Conservation (phyloP, 768 basidiomycete species). For the Cantharellus cinnabarinus region DNA sequence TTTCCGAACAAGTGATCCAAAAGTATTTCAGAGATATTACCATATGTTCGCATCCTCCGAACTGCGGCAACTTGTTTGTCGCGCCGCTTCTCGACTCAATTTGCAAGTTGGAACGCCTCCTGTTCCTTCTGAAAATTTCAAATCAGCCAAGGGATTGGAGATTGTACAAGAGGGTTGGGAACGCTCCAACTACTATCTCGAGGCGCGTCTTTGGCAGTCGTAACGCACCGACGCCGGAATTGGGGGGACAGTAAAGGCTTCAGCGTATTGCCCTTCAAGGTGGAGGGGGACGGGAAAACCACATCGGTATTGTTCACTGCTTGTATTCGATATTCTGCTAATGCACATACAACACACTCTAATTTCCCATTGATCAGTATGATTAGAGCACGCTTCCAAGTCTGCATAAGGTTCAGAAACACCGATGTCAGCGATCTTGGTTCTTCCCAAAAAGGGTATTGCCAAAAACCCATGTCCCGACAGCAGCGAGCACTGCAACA, state of each 20-base stretch:
- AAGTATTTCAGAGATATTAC: constrained; percentile 76
- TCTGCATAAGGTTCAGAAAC: too few species aligned
- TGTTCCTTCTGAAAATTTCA: not conserved
- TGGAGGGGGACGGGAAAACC: too few species aligned
- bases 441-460: too few species aligned
- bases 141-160: constrained; percentile 29
- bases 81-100: constrained; percentile 40
- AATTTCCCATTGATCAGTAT: too few species aligned
- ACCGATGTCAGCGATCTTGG: too few species aligned
- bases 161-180: constrained; percentile 68
- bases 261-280: too few species aligned
- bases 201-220: constrained; percentile 40
- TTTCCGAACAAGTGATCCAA: not conserved
- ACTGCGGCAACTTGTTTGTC: constrained; percentile 34
- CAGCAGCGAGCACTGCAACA: too few species aligned
- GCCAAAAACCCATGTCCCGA: too few species aligned
- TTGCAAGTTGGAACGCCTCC: constrained; percentile 27
- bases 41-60: constrained; percentile 86
- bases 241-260: too few species aligned
- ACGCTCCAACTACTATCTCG: constrained; percentile 72
- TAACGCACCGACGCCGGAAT: constrained; percentile 8
- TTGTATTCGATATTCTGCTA: constrained; percentile 6
- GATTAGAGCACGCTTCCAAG: too few species aligned
- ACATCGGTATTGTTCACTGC: too few species aligned
- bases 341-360: not conserved